Evolutionary conservation across 352 stramenopile genomes (phyloP).

Genomic region (Phytophthora pseudosyringae): DNA sequence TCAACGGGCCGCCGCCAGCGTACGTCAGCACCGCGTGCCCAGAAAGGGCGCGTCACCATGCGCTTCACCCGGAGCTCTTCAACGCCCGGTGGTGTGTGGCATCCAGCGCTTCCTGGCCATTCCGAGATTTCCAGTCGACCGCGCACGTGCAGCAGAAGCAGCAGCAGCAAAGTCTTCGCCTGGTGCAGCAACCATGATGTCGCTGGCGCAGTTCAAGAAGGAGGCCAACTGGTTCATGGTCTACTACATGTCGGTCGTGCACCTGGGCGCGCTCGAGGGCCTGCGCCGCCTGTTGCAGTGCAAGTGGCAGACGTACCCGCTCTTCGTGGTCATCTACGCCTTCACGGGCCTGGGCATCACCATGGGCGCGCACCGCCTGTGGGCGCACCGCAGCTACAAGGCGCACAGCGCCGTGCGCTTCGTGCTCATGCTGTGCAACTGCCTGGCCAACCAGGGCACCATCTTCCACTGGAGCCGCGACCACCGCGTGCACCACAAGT

Average conservation of each 20-base stretch:
- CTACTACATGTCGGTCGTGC: conserved; percentile 97
- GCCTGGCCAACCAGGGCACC: conserved; percentile 97
- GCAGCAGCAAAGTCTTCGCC: background rate
- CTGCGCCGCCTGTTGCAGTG: conserved; percentile 79
- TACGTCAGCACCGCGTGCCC: conserved; percentile 36
- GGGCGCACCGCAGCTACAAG: conserved; percentile 97
- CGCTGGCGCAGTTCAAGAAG: conserved; percentile 66
- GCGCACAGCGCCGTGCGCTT: conserved; percentile 91
- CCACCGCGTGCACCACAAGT: conserved; percentile 99
- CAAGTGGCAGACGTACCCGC: conserved; percentile 90
- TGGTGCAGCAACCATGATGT: conserved; percentile 48
- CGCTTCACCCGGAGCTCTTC: conserved; percentile 17
- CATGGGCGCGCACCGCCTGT: conserved; percentile 97
- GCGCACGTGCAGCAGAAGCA: conserved; percentile 14
- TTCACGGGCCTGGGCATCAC: conserved; percentile 97
- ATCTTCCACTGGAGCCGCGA: conserved; percentile 99
- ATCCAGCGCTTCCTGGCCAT: conserved; percentile 16
- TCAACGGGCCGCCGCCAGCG: conserved; percentile 38
- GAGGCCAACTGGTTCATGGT: conserved; percentile 98
- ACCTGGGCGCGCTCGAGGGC: conserved; percentile 91
- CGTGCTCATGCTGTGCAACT: conserved; percentile 98
- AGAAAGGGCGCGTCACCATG: conserved; percentile 15
- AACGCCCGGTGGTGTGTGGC: conserved; percentile 22
- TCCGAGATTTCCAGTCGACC: conserved; percentile 38
- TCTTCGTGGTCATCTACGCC: conserved; percentile 94